Evolutionary conservation across 2,329 filamentous ascomycete species (phyloP).

Genomic region (Cordyceps pruinosa): DNA sequence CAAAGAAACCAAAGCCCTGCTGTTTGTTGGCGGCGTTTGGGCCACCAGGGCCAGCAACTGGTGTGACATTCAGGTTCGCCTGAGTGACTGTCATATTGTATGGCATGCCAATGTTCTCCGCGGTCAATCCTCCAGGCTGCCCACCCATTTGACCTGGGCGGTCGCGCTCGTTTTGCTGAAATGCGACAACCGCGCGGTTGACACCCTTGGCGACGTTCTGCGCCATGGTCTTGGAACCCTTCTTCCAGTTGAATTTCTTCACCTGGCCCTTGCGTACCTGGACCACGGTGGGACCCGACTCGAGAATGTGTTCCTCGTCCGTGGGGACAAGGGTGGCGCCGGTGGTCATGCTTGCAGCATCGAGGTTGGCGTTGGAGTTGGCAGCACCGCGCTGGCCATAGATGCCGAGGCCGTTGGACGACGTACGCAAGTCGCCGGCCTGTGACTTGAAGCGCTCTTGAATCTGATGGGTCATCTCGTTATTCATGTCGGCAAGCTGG

Average conservation of each 20-base stretch:
- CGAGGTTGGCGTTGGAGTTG: slow-evolving; percentile 44
- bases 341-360: slow-evolving; percentile 47
- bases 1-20: slow-evolving; percentile 68
- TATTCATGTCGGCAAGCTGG: slow-evolving; percentile 90
- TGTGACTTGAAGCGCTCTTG: slow-evolving; percentile 87
- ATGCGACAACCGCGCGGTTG: slow-evolving; percentile 80
- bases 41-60: slow-evolving; percentile 9
- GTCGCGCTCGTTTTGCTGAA: slow-evolving; percentile 54
- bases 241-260: slow-evolving; percentile 99
- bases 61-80: slow-evolving; percentile 33
- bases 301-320: slow-evolving; percentile 61
- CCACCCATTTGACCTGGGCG: slow-evolving; percentile 37
- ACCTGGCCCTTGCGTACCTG: slow-evolving; percentile 90
- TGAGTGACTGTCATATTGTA: slow-evolving; percentile 61
- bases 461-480: slow-evolving; percentile 88
- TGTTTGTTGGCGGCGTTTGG: slow-evolving; percentile 25
- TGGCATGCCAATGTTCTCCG: slow-evolving; percentile 61
- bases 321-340: slow-evolving; percentile 52
- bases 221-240: slow-evolving; percentile 85
- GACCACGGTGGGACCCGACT: slow-evolving; percentile 81
- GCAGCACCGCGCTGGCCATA: slow-evolving; percentile 47
- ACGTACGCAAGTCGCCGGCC: slow-evolving; percentile 40
- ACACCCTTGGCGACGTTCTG: slow-evolving; percentile 93
- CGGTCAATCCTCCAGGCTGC: slow-evolving; percentile 46
- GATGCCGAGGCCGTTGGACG: slow-evolving; percentile 50